Percentiles rank a stretch among this genome's conserved stretches.
Evolutionary conservation across 2,329 filamentous ascomycete genomes (phyloP).

Genomic region (Sodiomyces alkalinus): DNA sequence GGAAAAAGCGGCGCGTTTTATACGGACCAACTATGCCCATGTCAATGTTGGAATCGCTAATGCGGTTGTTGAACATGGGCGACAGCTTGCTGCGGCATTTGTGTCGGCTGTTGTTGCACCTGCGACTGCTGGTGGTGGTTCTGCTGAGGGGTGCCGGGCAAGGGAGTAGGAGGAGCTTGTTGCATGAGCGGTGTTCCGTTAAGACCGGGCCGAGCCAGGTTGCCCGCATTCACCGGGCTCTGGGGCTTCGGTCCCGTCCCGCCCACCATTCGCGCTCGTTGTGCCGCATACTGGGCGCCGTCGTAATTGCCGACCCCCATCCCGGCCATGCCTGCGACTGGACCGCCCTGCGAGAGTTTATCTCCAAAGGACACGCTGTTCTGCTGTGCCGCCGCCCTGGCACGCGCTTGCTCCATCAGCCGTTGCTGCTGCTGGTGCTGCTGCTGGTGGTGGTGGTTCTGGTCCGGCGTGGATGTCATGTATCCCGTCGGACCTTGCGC

Average conservation of each 20-base stretch:
- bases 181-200: slow-evolving; percentile 21
- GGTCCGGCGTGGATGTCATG: slow-evolving; percentile 31
- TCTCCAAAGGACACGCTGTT: slow-evolving; percentile 24
- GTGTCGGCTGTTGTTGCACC: too few relatives aligned
- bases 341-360: slow-evolving; percentile 27
- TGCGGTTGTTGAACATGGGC: too few relatives aligned
- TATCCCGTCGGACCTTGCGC: slow-evolving; percentile 26
- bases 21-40: too few relatives aligned
- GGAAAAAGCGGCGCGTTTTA: too few relatives aligned
- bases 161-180: too few relatives aligned
- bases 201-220: slow-evolving; percentile 10
- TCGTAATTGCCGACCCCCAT: slow-evolving; percentile 20
- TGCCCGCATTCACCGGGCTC: slow-evolving; percentile 9
- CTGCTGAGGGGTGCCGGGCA: too few relatives aligned
- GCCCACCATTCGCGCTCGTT: slow-evolving; percentile 21
- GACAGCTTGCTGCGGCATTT: too few relatives aligned
- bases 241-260: slow-evolving; percentile 19
- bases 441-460: too few relatives aligned
- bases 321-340: slow-evolving; percentile 21
- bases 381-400: slow-evolving; percentile 28
- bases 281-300: slow-evolving; percentile 18
- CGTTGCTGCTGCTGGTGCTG: slow-evolving; percentile 34
- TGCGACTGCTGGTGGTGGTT: too few relatives aligned
- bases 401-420: slow-evolving; percentile 34
- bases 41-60: too few relatives aligned